phyloP scores from a whole-genome alignment of 176 grass and related monocot species.

The Tuctoria greenei region DNA sequence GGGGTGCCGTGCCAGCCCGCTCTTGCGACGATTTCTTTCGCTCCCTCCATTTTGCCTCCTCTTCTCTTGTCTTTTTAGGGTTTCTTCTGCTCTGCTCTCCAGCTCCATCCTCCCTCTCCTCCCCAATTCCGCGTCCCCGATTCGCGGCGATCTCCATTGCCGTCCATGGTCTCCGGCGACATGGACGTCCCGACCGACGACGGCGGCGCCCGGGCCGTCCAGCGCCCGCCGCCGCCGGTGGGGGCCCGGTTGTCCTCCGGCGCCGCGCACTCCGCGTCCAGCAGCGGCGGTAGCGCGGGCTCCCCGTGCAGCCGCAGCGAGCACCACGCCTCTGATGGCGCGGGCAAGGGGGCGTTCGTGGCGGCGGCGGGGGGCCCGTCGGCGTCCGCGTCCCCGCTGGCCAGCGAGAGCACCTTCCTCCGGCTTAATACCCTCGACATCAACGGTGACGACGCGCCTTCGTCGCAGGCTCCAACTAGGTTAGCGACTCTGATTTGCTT shows the following conservation, averaged over 20 bases:
- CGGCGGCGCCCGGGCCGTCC: conserved; percentile 3
- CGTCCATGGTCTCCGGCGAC: conserved; percentile 47
- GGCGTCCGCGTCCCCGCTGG: conserved; percentile 46
- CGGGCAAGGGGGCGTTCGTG: conserved; percentile 6
- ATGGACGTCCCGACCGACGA: conserved; percentile 7
- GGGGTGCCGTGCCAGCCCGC: conserved; percentile 43
- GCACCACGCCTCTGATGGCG: conserved; percentile 26
- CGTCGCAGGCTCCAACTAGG: conserved; percentile 65
- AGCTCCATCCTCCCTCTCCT: background rate
- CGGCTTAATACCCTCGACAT: conserved; percentile 74
- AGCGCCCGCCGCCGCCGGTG: conserved; percentile 3
- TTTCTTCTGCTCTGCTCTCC: conserved; percentile 34
- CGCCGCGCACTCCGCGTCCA: conserved; percentile 67
- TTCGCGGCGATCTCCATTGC: conserved; percentile 19
- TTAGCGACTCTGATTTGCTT: conserved; percentile 27
- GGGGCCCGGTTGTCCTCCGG: background rate
- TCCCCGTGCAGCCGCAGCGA: conserved; percentile 72
- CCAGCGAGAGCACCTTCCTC: conserved; percentile 60
- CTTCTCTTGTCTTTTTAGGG: conserved; percentile 37
- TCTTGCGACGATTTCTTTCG: conserved; percentile 33
- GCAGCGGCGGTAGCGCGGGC: conserved; percentile 63
- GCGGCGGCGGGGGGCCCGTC: background rate
- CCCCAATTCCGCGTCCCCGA: conserved; percentile 23
- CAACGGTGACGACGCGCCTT: conserved; percentile 68
- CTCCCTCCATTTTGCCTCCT: conserved; percentile 36